Evolutionary conservation across 345 rosid species (phyloP).

Genomic region (Citrus unshiu): DNA sequence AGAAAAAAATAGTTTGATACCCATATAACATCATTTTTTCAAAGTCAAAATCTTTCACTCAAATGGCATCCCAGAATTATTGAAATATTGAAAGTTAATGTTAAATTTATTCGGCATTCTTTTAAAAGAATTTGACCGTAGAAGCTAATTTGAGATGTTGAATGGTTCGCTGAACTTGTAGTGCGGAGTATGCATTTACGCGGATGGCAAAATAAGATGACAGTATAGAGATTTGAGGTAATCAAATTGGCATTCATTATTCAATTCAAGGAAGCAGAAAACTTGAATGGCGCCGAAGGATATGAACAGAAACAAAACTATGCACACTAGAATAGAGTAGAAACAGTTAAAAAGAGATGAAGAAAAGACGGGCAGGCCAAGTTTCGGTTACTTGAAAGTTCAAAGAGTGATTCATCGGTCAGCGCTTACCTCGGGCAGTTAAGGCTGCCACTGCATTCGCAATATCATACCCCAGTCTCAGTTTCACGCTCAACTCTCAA

Average conservation of each 20-base stretch:
- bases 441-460: not conserved
- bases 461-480: not conserved
- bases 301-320: not conserved
- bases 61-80: not conserved
- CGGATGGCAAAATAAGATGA: no score
- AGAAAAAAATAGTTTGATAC: not conserved
- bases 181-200: no score
- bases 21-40: not conserved
- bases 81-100: not conserved
- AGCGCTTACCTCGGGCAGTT: slow-evolving; percentile 13
- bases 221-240: not conserved
- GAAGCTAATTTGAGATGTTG: not conserved
- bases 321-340: not conserved
- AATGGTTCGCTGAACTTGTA: no score
- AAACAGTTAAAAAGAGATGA: not conserved
- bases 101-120: not conserved
- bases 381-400: not conserved
- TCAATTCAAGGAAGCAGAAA: not conserved
- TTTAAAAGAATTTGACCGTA: not conserved
- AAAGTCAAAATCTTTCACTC: not conserved
- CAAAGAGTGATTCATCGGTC: not conserved
- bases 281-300: not conserved
- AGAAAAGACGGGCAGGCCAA: not conserved
- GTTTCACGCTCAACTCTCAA: not conserved
- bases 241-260: not conserved